phyloP scores from a whole-genome alignment of 495 filamentous ascomycete species.

The Viridothelium virens region DNA sequence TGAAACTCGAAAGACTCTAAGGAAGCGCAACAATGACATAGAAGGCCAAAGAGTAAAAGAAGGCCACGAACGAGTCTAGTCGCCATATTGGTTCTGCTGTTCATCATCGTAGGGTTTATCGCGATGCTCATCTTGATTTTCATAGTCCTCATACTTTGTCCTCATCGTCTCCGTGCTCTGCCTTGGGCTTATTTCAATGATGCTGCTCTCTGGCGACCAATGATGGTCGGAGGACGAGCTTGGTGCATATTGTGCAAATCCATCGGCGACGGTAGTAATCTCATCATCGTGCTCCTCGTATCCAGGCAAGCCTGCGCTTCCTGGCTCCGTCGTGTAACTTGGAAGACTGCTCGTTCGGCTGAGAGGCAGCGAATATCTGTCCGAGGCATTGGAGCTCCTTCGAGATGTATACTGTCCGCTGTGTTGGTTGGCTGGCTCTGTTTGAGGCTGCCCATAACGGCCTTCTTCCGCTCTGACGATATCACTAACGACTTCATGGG shows the following conservation, averaged over 20 bases:
- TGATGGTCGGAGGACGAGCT: constrained; percentile 16
- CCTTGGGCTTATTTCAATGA: constrained; percentile 30
- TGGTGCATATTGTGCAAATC: constrained; percentile 28
- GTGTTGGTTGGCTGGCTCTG: background rate
- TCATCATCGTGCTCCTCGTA: background rate
- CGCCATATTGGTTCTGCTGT: background rate
- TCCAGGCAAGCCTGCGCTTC: background rate
- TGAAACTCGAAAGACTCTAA: background rate
- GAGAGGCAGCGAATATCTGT: constrained; percentile 16
- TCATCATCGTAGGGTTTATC: background rate
- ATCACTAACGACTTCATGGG: constrained; percentile 30
- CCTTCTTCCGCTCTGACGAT: constrained; percentile 30
- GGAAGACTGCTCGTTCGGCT: constrained; percentile 28
- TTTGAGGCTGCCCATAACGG: background rate
- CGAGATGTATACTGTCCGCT: background rate
- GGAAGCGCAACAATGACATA: background rate
- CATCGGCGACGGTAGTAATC: constrained; percentile 24
- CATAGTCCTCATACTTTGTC: constrained; percentile 14
- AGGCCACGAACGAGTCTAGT: background rate
- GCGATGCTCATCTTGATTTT: background rate
- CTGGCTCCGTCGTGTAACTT: constrained; percentile 4
- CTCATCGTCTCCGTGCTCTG: constrained; percentile 33
- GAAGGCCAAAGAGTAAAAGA: background rate
- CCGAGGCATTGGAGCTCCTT: constrained; percentile 17
- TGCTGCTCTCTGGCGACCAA: constrained; percentile 31